Evolutionary conservation across 1,284 basidiomycete species (phyloP), one percentile per base, ranked within the genome.

Genomic region (Cutaneotrichosporon mucoides): DNA sequence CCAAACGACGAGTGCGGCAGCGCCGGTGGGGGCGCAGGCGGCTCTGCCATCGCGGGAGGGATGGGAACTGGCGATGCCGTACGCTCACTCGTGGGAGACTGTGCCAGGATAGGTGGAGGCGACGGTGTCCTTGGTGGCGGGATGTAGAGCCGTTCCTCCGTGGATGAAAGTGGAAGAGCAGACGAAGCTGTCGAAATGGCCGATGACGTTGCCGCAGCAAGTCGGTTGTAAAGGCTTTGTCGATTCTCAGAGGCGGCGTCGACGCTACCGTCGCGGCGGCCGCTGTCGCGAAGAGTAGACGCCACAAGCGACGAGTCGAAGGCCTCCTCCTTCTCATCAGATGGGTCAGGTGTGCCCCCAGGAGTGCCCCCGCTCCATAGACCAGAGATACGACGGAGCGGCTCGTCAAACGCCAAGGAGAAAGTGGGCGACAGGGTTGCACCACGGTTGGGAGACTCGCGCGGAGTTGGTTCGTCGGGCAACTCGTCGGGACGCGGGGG

Each of bases 401-500:
- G 68, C 43, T 73, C 73, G 9, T 70, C 68, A 7, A 73, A 60
- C 34, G 68, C 45, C 6, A 66, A 57, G 0, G 56, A 16, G 11
- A 60, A 46, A 5, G 53, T 45, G 7, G 56, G 47, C 24, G 63
- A 65, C 11, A 59, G 42, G 4, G 56, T 51, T 3, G 36, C 46
- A 36, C 56, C 56, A 12, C 63, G 60, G n/a, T 43, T 57, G 2
- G 57, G 47, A 7, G 56, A 51, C 9, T 44, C 52, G 4, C 50
- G 49, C 2, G 37, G 11, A 9, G 55, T 40, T 3, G 53, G 48
- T 7, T 47, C 63, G 36, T 71, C 69, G 8, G 71, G 70, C 57
- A 75, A 68, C 59, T 71, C 67, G 54, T 72, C 69, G 3, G 73
- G 73, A 7, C 71, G 69, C 5, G 72, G 63, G 35, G 73, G 73